Evolutionary conservation across 1,284 basidiomycete species (phyloP).

Genomic region (Sporisorium scitamineum): DNA sequence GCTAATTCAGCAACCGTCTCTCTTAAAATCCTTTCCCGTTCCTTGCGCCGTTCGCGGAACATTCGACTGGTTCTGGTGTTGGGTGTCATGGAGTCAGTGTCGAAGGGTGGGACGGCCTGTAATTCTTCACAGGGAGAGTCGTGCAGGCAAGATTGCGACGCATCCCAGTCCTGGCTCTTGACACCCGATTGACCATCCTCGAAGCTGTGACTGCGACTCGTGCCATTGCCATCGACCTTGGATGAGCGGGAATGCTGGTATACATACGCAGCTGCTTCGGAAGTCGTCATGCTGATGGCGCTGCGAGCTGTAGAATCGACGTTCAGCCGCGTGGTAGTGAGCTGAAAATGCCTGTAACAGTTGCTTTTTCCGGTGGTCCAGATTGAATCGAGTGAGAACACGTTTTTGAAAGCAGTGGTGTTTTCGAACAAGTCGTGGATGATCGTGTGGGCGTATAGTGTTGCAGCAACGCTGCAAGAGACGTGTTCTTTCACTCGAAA

Average conservation of each 20-base stretch:
- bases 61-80: conserved; percentile 35
- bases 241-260: not conserved
- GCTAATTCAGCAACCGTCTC: conserved; percentile 29
- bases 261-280: not conserved
- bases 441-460: not conserved
- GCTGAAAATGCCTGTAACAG: not conserved
- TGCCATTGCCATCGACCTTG: not conserved
- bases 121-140: not conserved
- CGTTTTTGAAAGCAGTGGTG: not conserved
- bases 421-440: not conserved
- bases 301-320: not conserved
- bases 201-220: not conserved
- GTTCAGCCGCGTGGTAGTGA: not conserved
- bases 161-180: not conserved
- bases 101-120: not conserved
- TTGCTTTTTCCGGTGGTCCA: not conserved
- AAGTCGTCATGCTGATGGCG: not conserved
- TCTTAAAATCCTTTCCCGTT: conserved; percentile 31
- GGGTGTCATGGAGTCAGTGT: conserved; percentile 2
- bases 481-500: not conserved
- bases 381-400: not conserved
- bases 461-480: not conserved
- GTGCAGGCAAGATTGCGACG: not conserved
- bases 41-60: conserved; percentile 41
- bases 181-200: not conserved